Evolutionary conservation across 2,329 filamentous ascomycete genomes (phyloP).

Genomic region (Talaromyces sp.): DNA sequence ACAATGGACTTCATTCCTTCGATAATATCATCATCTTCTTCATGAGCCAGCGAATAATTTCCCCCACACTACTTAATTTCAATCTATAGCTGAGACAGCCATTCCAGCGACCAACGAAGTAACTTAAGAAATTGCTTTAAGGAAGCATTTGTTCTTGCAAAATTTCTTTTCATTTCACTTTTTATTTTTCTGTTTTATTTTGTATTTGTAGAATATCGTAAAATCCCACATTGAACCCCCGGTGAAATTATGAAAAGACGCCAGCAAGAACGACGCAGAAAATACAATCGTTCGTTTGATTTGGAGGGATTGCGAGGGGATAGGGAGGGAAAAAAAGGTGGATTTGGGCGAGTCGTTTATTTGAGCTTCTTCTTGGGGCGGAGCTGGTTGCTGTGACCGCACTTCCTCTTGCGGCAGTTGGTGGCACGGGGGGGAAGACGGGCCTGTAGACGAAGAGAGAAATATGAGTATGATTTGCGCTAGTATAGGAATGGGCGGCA

Average conservation of each 20-base stretch:
- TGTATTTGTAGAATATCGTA: constrained; percentile 5
- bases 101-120: not conserved
- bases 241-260: constrained; percentile 8
- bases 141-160: not conserved
- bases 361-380: constrained; percentile 99
- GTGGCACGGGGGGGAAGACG: constrained; percentile 96
- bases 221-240: not conserved
- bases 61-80: not conserved
- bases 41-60: constrained; percentile 3
- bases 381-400: constrained; percentile 99
- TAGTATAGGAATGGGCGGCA: constrained; percentile 24
- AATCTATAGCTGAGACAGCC: not conserved
- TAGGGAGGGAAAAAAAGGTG: not conserved
- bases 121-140: not conserved
- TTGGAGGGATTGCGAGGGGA: not conserved
- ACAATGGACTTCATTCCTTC: constrained; percentile 10
- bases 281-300: constrained; percentile 10
- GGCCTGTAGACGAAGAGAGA: constrained; percentile 41
- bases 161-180: not conserved
- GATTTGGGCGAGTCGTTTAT: constrained; percentile 44
- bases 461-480: not conserved
- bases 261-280: constrained; percentile 11
- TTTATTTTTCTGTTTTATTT: constrained; percentile 4
- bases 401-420: constrained; percentile 99
- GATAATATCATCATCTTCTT: constrained; percentile 7